Evolutionary conservation across 2,329 filamentous ascomycete genomes (phyloP).

Genomic region (Byssoonygena ceratinophila): DNA sequence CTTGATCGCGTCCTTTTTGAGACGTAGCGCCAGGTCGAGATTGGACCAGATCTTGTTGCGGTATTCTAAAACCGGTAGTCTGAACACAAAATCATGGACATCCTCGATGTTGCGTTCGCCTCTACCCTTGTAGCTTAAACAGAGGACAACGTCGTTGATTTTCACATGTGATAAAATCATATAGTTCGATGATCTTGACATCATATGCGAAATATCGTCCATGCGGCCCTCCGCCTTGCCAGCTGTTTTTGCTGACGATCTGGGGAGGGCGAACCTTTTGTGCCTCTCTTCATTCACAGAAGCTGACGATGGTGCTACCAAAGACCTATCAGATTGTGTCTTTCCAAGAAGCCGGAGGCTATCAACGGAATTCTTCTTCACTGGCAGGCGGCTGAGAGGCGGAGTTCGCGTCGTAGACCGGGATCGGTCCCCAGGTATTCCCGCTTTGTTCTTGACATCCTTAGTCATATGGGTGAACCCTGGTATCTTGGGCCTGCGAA

Average conservation of each 20-base stretch:
- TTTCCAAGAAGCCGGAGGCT: conserved; percentile 31
- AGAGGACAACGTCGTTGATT: conserved; percentile 88
- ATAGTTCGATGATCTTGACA: conserved; percentile 85
- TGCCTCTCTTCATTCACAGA: conserved; percentile 29
- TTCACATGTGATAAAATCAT: conserved; percentile 96
- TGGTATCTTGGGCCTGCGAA: conserved; percentile 18
- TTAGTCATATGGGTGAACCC: conserved; percentile 2
- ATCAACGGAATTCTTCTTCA: conserved; percentile 35
- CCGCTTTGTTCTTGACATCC: conserved; percentile 12
- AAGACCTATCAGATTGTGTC: conserved; percentile 30
- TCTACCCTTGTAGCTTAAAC: conserved; percentile 91
- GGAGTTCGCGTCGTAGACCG: conserved; percentile 20
- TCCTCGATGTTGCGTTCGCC: conserved; percentile 93
- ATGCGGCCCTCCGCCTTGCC: conserved; percentile 54
- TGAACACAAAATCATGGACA: conserved; percentile 94
- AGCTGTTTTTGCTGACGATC: conserved; percentile 40
- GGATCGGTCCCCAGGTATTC: conserved; percentile 15
- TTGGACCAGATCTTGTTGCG: conserved; percentile 99
- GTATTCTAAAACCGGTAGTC: conserved; percentile 86
- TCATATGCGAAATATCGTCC: conserved; percentile 95
- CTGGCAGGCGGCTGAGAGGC: conserved; percentile 18
- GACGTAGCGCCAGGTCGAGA: conserved; percentile 76
- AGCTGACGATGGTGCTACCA: conserved; percentile 22
- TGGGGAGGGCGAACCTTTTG: conserved; percentile 42
- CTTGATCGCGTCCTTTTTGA: conserved; percentile 91